Evolutionary conservation across 164 flowering plant species (phyloP), one percentile per base, ranked within the genome.

Genomic region (Santalum album): DNA sequence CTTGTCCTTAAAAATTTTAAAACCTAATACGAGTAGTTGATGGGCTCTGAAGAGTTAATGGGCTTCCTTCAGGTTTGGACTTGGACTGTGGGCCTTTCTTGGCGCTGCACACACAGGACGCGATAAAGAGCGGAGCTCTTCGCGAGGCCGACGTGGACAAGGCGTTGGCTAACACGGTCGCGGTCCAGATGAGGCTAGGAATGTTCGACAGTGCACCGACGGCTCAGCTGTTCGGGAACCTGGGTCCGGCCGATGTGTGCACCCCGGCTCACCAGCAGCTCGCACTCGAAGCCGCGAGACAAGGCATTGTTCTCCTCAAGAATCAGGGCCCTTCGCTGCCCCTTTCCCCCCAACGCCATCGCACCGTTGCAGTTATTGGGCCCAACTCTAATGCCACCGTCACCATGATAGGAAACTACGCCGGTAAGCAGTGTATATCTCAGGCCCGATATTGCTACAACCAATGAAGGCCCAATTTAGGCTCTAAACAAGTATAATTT

Each of bases 21-120:
- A n/a, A n/a, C n/a, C n/a, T n/a, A n/a, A n/a, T n/a, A n/a, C n/a
- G n/a, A n/a, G n/a, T n/a, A n/a, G n/a, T n/a, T n/a, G n/a, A 3
- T 29, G 34, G 34, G 34, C 34, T 29, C 9, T 29, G 9, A 29
- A 29, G 34, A 9, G 34, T 29, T 29, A 29, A 27, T 52, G 19
- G 25, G 18, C 38, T 2, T 21, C 22, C 52, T 51, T 10, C 72
- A 88, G 98, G 98, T 38, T 63, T 92, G 77, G 96, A 92, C 59
- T 78, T 92, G 80, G 90, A 89, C 51, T 92, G 98, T 66, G 98
- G 98, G 52, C 82, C 87, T 0, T 92, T 92, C 57, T 55, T 92
- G 12, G 89, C 70, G 0, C 21, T 52, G 3, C 91, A 92, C 65
- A 81, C 96, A 1, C 73, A 70, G 51, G 69, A 64, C 7, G 98